phyloP scores from a whole-genome alignment of 2,329 filamentous ascomycete genomes.

The Trichoderma afroharzianum region DNA sequence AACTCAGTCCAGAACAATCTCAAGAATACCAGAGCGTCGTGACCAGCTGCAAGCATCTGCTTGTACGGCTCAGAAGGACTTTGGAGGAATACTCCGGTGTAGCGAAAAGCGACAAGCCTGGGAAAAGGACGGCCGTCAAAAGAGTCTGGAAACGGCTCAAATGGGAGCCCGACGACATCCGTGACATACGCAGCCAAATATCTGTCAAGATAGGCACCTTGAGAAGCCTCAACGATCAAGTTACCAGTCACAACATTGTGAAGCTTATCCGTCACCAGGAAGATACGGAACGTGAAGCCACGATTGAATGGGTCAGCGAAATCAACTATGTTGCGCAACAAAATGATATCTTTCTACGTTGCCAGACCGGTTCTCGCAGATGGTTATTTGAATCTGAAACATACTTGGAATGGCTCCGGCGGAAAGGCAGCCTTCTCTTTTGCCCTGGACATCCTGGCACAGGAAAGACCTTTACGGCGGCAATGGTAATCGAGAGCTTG shows the following conservation, averaged over 20 bases:
- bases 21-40: background rate
- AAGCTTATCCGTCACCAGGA: background rate
- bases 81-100: background rate
- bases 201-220: background rate
- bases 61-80: background rate
- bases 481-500: background rate
- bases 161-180: background rate
- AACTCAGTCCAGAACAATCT: background rate
- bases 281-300: background rate
- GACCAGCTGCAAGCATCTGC: background rate
- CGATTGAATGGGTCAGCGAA: background rate
- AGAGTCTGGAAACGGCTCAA: background rate
- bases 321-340: background rate
- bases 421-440: background rate
- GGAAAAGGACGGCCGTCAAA: background rate
- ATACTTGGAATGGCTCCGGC: background rate
- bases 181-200: background rate
- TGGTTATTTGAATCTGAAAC: background rate
- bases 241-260: background rate
- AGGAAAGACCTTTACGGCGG: background rate
- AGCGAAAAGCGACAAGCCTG: rapidly evolving
- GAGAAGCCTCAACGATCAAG: background rate
- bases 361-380: background rate
- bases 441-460: background rate
- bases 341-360: background rate